A percentile compares a stretch with the other conserved stretches of the same genome.
Conservation (phyloP, 306 rosid species). For the Delonix regia region DNA sequence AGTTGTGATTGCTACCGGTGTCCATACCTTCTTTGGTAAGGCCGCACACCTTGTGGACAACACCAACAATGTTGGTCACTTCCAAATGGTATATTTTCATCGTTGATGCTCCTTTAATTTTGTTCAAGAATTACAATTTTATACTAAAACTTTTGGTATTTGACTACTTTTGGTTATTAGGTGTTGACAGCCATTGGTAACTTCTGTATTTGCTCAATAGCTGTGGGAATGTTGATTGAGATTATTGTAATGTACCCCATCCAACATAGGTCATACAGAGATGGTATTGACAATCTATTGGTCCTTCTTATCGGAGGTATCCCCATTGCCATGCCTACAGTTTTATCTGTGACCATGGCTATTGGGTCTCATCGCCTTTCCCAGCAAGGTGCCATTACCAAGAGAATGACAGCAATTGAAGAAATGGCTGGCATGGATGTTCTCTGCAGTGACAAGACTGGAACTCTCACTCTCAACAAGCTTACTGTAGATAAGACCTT, state of each 20-base stretch:
- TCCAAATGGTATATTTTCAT: conserved; percentile 67
- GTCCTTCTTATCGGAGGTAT: conserved; percentile 95
- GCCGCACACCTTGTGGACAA: conserved; percentile 95
- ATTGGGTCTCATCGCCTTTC: conserved; percentile 90
- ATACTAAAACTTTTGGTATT: conserved; percentile 11
- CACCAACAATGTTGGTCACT: conserved; percentile 97
- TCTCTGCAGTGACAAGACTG: conserved; percentile 95
- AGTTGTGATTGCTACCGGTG: conserved; percentile 91
- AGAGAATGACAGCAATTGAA: conserved; percentile 97
- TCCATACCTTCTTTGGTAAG: conserved; percentile 91
- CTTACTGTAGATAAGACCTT: conserved; percentile 77
- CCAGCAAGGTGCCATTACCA: conserved; percentile 92
- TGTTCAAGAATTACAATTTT: background rate
- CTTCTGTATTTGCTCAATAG: conserved; percentile 91
- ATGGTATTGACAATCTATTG: conserved; percentile 86
- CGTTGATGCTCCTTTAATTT: background rate
- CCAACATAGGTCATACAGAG: conserved; percentile 76
- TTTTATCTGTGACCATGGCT: conserved; percentile 94
- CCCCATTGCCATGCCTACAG: conserved; percentile 98
- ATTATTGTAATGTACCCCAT: conserved; percentile 80
- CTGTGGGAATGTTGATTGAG: conserved; percentile 82
- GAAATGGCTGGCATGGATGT: conserved; percentile 99
- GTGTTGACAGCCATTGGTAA: conserved; percentile 94
- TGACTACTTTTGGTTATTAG: conserved; percentile 44
- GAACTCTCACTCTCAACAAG: conserved; percentile 95